Evolutionary conservation across 164 flowering plant genomes (phyloP).

Genomic region (Aristolochia fimbriata): DNA sequence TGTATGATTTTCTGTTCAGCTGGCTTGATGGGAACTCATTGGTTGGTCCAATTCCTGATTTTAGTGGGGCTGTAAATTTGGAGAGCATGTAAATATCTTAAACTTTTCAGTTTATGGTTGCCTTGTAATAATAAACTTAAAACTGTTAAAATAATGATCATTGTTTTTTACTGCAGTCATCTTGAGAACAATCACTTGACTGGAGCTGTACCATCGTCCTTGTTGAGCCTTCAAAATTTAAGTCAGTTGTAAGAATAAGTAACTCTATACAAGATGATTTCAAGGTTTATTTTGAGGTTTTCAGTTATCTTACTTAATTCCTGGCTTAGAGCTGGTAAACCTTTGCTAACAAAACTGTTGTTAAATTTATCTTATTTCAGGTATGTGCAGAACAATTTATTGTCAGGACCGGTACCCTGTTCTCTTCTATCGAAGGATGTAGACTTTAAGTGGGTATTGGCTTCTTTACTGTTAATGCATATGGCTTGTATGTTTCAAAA

Average conservation of each 20-base stretch:
- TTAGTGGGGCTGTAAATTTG: slow-evolving; percentile 55
- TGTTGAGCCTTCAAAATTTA: slow-evolving; percentile 50
- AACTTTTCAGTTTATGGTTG: background rate
- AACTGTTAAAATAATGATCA: background rate
- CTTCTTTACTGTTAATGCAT: slow-evolving; percentile 2
- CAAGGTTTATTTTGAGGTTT: no score
- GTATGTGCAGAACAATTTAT: slow-evolving; percentile 72
- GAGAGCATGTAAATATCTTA: slow-evolving; percentile 46
- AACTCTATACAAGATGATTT: no score
- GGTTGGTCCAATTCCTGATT: slow-evolving; percentile 85
- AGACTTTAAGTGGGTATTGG: slow-evolving; percentile 56
- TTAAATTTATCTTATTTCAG: slow-evolving; percentile 29
- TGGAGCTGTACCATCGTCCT: slow-evolving; percentile 73
- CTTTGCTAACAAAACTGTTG: background rate
- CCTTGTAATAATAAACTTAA: background rate
- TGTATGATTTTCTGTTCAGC: slow-evolving; percentile 30
- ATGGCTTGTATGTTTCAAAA: background rate
- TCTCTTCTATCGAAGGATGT: slow-evolving; percentile 42
- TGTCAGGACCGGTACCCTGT: slow-evolving; percentile 69
- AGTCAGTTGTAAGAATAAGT: slow-evolving; percentile 63
- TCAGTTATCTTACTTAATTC: no score
- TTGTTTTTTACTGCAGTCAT: slow-evolving; percentile 44
- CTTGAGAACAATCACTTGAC: slow-evolving; percentile 84
- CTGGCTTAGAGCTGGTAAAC: no score
- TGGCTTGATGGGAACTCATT: slow-evolving; percentile 88